phyloP scores from a whole-genome alignment of 768 basidiomycete species.

The Paxillus involutus region DNA sequence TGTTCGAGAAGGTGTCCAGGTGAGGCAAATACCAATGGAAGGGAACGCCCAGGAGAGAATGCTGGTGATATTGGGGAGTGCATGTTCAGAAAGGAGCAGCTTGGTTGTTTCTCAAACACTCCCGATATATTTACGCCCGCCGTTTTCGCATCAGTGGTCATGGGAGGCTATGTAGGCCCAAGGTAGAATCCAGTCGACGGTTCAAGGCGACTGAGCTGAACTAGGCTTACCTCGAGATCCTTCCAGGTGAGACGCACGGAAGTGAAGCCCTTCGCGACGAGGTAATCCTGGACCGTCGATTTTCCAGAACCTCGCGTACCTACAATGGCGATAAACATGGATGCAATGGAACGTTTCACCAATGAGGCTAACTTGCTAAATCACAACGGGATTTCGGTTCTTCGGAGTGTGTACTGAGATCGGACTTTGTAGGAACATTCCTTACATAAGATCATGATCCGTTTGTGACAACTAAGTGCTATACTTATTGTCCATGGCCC shows the following conservation, averaged over 20 bases:
- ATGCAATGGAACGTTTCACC: not conserved
- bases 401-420: too few relatives aligned
- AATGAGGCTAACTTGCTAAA: too few relatives aligned
- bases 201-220: not conserved
- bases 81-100: slow-evolving; percentile 20
- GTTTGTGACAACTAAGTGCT: too few relatives aligned
- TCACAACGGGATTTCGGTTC: too few relatives aligned
- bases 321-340: slow-evolving; percentile 69
- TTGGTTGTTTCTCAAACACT: slow-evolving; percentile 3
- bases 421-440: too few relatives aligned
- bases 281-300: slow-evolving; percentile 56
- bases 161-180: slow-evolving; percentile 8
- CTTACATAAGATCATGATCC: too few relatives aligned
- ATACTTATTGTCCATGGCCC: too few relatives aligned
- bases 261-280: slow-evolving; percentile 58
- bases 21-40: slow-evolving; percentile 38
- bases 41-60: slow-evolving; percentile 20
- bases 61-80: slow-evolving; percentile 16
- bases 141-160: not conserved
- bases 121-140: not conserved
- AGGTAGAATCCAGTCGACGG: not conserved
- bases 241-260: slow-evolving; percentile 40
- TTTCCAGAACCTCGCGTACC: slow-evolving; percentile 66
- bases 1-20: slow-evolving; percentile 61
- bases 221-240: slow-evolving; percentile 17